Evolutionary conservation across 1,284 basidiomycete genomes (phyloP), one percentile per base, ranked within the genome.

Genomic region (Gomphus sp.): DNA sequence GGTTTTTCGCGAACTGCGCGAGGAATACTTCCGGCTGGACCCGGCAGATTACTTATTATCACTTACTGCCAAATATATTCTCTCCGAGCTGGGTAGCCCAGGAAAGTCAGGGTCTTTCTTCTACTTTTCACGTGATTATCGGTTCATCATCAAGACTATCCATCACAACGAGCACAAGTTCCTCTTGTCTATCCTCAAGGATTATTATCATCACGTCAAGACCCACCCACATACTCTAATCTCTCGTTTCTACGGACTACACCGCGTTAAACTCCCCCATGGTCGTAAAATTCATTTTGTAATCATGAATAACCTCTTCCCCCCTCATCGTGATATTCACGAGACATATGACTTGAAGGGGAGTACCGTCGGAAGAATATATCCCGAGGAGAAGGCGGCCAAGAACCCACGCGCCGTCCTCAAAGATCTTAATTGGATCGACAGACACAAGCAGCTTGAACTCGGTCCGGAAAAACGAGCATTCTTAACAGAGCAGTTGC

Each of bases 61-160:
- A 0, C 82, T 99, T 60, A 99, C 96, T 1, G 89, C 91, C 11
- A 98, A 97, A 72, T 99, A 99, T 75, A 99, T 99, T 70, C 81
- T 99, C 41, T 96, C 93, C 55, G 96, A 99, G 72, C 83, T 99
- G 22, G 96, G 96, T n/a, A 98, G 94, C 3, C 96, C 96, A 0
- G 96, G 96, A 51, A 99, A 99, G 76, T 95, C 92, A 4, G 96
- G 96, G 18, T 96, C 93, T 18, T 99, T 99, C 77, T 99, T 99
- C 78, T 99, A 99, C 77, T 99, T 98, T 71, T 98, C 94, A 12
- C 83, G 95, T 49, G 96, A 99, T 76, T 99, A 98, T 69, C 90
- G 95, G 1, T 99, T 98, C 77, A 99, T 99, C 76, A 99, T 99
- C 84, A 99, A 98, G 76, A 99, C 96, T 18, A 98, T 99, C 64